Evolutionary conservation across 192 early-diverging fungal genomes (phyloP), one percentile per base, ranked within the genome.

Genomic region (Haplosporangium gracile): DNA sequence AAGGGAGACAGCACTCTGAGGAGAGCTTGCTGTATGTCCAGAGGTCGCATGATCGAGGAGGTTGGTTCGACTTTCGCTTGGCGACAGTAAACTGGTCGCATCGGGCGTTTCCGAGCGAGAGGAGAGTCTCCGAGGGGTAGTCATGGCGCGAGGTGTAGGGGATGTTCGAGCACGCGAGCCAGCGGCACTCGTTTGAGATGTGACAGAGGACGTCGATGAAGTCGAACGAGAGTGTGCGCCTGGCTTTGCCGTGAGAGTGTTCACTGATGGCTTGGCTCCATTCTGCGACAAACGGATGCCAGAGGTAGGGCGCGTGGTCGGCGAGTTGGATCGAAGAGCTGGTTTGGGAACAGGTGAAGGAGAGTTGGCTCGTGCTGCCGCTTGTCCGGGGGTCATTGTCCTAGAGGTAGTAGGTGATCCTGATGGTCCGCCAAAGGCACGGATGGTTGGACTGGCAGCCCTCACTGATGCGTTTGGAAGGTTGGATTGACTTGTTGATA

Each of bases 91-190:
- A 15, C 16, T 55, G 18, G 43, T 40, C 1, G 70, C 34, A 57
- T 88, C 88, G 10, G 83, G 76, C 9, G 82, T 81, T 43, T 76
- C 82, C 6, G 88, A 88, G 18, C 76, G 74, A 4, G 82, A 83
- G 29, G 81, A 83, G 32, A 84, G 82, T 15, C 82, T 72, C 65
- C 76, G 63, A 29, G 82, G 76, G 5, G 83, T 75, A 4, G 88
- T 81, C 36, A 80, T 26, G 18, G 75, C 72, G 29, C 79, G 81
- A 29, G 82, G 78, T 5, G 81, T 78, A 16, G 81, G 82, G 0
- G 82, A 88, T 10, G 82, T 80, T 45, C 82, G 49, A 22, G 78
- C 72, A 42, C 69, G 75, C 4, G 77, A 20, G 5, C 88, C 79
- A 13, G 51, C 74, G 22, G 79, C 69, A 68, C 82, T 83, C 29